Conservation (phyloP, 768 basidiomycete genomes). For the Tricholoma saponaceum region DNA sequence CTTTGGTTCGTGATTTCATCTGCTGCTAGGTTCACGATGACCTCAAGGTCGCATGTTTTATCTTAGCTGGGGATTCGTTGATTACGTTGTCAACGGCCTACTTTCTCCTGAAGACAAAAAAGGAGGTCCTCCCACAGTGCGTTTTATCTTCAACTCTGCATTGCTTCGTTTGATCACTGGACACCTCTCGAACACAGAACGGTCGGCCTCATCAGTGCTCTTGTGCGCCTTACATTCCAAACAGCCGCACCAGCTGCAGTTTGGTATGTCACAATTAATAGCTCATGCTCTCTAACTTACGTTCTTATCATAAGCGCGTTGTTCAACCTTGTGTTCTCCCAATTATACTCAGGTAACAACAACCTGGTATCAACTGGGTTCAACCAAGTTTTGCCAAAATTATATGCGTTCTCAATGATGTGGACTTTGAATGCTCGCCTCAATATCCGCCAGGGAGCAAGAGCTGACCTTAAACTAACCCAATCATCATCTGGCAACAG, state of each 20-base stretch:
- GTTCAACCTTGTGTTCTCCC: slow-evolving; percentile 31
- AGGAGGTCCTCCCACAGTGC: slow-evolving; percentile 25
- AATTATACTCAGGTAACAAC: slow-evolving; percentile 18
- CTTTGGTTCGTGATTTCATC: slow-evolving; percentile 15
- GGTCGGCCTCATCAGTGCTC: slow-evolving; percentile 22
- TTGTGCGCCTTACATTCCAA: slow-evolving; percentile 27
- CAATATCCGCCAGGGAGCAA: slow-evolving; percentile 13
- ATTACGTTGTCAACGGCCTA: slow-evolving; percentile 23
- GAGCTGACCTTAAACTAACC: slow-evolving; percentile 7
- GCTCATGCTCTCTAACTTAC: not conserved
- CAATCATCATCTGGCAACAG: not conserved
- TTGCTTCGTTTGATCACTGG: not conserved
- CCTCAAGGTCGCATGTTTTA: not conserved
- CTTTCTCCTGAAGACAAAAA: slow-evolving; percentile 24
- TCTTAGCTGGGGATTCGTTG: slow-evolving; percentile 25
- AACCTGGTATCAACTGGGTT: slow-evolving; percentile 25
- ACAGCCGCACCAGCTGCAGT: slow-evolving; percentile 28
- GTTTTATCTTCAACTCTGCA: not conserved
- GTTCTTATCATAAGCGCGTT: slow-evolving; percentile 20
- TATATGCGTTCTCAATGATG: slow-evolving; percentile 35
- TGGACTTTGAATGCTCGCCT: slow-evolving; percentile 31
- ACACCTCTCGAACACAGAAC: slow-evolving; percentile 12
- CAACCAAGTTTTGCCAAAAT: slow-evolving; percentile 27
- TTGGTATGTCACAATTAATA: slow-evolving; percentile 19
- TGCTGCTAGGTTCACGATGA: not conserved